Base-by-base conservation (phyloP, 345 rosid species). In the Rhodomyrtus tomentosa region DNA sequence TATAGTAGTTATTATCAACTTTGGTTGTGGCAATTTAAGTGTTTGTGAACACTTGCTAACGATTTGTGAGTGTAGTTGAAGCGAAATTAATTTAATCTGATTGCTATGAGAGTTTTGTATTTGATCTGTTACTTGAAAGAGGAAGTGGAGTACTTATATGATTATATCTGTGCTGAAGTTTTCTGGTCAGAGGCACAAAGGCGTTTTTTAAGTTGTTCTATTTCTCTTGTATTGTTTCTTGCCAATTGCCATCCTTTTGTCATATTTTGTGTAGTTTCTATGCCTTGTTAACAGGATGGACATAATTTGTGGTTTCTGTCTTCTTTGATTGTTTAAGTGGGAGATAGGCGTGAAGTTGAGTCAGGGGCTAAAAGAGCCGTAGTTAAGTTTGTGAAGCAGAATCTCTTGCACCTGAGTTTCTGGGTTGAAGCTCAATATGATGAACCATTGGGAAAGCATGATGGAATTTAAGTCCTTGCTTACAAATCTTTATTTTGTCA, bases 311-410 rank as follows among this genome's bases (percentile, higher is more conserved):
- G 72, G 72, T 58, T 58, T 58, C 21, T 58, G 38, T 58, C 0
- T 27, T 58, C 72, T 58, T 58, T 4, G 21, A 27, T 14, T 58
- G 72, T 58, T 58, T 27, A 95, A 98, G 93, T 92, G 84, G 96
- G 95, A 87, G 96, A 94, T 84, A 93, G 98, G 90, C 94, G 96
- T 90, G 94, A 94, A 91, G 93, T 96, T 91, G 96, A 94, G 86
- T 94, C 93, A 3, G 96, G n/a, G n/a, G n/a, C n/a, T n/a, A n/a
- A n/a, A n/a, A n/a, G n/a, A n/a, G n/a, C n/a, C n/a, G n/a, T n/a
- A n/a, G n/a, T n/a, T n/a, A n/a, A n/a, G n/a, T n/a, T n/a, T n/a
- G n/a, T n/a, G n/a, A n/a, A n/a, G n/a, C n/a, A n/a, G n/a, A n/a
- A n/a, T n/a, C n/a, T n/a, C n/a, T n/a, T n/a, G n/a, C n/a, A n/a